These are phyloP conservation scores for Chenopodium album DNA, from an alignment of 148 eudicot species.

Conservation along the genomic window DNA sequence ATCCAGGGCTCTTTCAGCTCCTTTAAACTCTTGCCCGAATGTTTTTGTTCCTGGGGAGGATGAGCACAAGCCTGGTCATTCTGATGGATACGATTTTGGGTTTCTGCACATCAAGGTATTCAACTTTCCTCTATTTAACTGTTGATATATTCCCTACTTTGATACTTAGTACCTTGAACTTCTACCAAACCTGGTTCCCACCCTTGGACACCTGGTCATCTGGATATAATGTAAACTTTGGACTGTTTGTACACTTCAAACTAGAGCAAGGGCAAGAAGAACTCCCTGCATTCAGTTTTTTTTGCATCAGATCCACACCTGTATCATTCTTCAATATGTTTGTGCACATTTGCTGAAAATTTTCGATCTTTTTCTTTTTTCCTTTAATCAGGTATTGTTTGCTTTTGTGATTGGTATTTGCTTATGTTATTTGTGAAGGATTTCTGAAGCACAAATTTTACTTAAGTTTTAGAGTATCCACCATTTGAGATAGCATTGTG, in stretches of 20 bases:
- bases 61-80: constrained; percentile 74
- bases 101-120: constrained; percentile 95
- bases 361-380: too few relatives aligned
- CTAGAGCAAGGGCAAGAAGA: neutral
- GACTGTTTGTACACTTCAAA: constrained; percentile 9
- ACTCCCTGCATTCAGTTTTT: neutral
- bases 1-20: constrained; percentile 82
- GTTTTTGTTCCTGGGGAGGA: constrained; percentile 92
- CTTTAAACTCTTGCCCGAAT: constrained; percentile 57
- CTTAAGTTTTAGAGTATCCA: neutral
- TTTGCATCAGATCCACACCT: neutral
- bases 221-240: neutral
- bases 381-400: neutral
- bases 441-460: neutral
- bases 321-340: neutral
- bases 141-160: neutral
- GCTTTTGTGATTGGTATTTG: neutral
- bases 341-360: too few relatives aligned
- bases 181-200: neutral
- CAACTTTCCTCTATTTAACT: neutral
- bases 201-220: neutral
- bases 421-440: neutral
- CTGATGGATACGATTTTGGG: constrained; percentile 91
- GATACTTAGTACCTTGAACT: neutral
- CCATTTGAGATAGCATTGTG: neutral